Evolutionary conservation across 108 stramenopile genomes (phyloP).

Genomic region (Stephanodiscus triporus): DNA sequence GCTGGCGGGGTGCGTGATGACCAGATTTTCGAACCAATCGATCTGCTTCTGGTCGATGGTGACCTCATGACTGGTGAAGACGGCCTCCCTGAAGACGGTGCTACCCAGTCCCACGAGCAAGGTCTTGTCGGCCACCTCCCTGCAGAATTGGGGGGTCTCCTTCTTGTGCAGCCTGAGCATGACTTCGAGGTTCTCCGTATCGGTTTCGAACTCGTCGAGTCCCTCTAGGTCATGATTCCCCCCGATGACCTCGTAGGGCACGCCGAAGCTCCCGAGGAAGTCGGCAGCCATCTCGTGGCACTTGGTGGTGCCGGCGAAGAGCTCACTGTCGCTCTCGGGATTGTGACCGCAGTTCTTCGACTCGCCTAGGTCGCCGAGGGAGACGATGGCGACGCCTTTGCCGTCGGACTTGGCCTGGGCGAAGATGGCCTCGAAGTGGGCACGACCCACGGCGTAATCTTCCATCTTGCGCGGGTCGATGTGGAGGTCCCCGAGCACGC

Average conservation of each 20-base stretch:
- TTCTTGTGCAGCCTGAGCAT: slow-evolving; percentile 69
- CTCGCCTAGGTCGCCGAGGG: slow-evolving; percentile 59
- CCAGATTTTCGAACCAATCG: slow-evolving; percentile 86
- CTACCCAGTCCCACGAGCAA: slow-evolving; percentile 86
- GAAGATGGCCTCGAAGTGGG: slow-evolving; percentile 56
- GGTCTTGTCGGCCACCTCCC: slow-evolving; percentile 87
- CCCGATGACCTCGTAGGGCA: slow-evolving; percentile 54
- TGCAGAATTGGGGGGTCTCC: slow-evolving; percentile 77
- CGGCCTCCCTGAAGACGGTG: slow-evolving; percentile 86
- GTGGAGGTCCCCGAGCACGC: slow-evolving; percentile 84
- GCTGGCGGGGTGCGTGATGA: slow-evolving; percentile 67
- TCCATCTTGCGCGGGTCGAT: slow-evolving; percentile 84
- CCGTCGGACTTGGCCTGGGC: slow-evolving; percentile 65
- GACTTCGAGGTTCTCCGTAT: slow-evolving; percentile 80
- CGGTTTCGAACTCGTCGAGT: slow-evolving; percentile 90
- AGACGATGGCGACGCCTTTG: slow-evolving; percentile 46
- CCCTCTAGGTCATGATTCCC: slow-evolving; percentile 93
- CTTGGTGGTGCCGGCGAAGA: slow-evolving; percentile 68
- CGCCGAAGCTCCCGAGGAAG: slow-evolving; percentile 65
- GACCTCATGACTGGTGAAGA: slow-evolving; percentile 92
- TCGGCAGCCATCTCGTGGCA: slow-evolving; percentile 70
- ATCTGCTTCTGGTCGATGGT: slow-evolving; percentile 87
- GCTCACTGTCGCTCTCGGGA: slow-evolving; percentile 46
- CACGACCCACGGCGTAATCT: slow-evolving; percentile 58
- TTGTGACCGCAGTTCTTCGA: slow-evolving; percentile 43